Percentiles rank a stretch among this genome's conserved stretches.
Conservation (phyloP, 2,329 filamentous ascomycete species). For the Leptographium lundbergii region DNA sequence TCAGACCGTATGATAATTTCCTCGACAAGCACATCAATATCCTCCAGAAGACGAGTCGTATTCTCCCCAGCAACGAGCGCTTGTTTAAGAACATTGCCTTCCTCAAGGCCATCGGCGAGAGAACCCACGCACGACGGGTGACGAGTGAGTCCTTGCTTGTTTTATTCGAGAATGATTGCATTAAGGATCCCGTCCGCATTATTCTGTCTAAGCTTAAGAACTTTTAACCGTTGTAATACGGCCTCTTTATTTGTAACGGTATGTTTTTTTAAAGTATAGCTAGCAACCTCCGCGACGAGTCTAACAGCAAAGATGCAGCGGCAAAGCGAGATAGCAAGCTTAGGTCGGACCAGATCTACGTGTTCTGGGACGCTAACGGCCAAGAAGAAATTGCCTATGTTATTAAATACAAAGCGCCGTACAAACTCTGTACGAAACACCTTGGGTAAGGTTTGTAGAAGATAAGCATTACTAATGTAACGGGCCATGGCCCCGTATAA, state of each 20-base stretch:
- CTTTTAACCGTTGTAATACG: not conserved
- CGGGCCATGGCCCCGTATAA: no score
- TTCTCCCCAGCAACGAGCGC: slow-evolving; percentile 11
- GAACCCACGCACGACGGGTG: slow-evolving; percentile 11
- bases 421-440: slow-evolving; percentile 30
- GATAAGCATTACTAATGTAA: slow-evolving; percentile 26
- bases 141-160: slow-evolving; percentile 13
- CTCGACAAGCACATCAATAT: slow-evolving; percentile 11
- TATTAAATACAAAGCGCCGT: slow-evolving; percentile 33
- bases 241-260: slow-evolving; percentile 15
- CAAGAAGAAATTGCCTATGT: slow-evolving; percentile 18
- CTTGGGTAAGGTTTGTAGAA: slow-evolving; percentile 27
- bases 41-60: slow-evolving; percentile 13
- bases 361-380: slow-evolving; percentile 10
- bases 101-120: slow-evolving; percentile 14
- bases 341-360: slow-evolving; percentile 22
- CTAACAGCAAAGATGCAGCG: not conserved
- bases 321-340: slow-evolving; percentile 11
- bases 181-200: slow-evolving; percentile 5
- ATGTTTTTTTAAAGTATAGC: slow-evolving; percentile 14
- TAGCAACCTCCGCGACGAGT: slow-evolving; percentile 3
- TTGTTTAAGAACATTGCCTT: slow-evolving; percentile 16
- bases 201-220: slow-evolving; percentile 3
- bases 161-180: slow-evolving; percentile 13
- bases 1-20: slow-evolving; percentile 19